Evolutionary conservation across 139 green algal genomes (phyloP), one percentile per base, ranked within the genome.

Genomic region (Micractinium conductrix): DNA sequence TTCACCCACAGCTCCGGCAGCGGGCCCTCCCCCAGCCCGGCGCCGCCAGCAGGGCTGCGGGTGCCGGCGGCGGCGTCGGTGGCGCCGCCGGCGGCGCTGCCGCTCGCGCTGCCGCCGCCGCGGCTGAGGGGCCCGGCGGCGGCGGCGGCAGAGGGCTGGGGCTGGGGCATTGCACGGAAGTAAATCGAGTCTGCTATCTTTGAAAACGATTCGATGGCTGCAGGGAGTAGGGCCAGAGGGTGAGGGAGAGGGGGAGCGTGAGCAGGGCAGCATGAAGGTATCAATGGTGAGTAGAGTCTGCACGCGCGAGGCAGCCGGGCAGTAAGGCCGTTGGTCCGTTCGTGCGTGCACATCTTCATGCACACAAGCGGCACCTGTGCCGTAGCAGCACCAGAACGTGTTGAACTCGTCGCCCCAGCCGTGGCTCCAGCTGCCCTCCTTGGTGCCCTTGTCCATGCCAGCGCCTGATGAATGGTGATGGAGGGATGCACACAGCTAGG

Each of bases 321-420:
- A 58, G 48, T 58, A 16, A 16, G 53, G 19, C 2, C 26, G 53
- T 21, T 62, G 53, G 53, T 30, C 19, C 6, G 19, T 62, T 19
- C 53, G 2, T 28, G 24, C 53, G 19, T 21, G 26, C 53, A 62
- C 53, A 22, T 21, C 24, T 14, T 4, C 53, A 62, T 62, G 63
- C 10, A 43, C 22, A 35, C 63, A 16, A 71, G 14, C 63, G 5
- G 2, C 19, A 74, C 70, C 84, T 45, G 88, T 93, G 74, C 91
- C 91, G 83, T 95, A 94, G 91, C 92, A 95, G 88, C 92, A 95
- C 92, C 92, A 95, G 88, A 95, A 94, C 48, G 80, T 87, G 80
- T 90, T 60, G 62, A 88, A 83, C 24, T 87, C 87, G 67, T 87
- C 81, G 40, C 92, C 91, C 90, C 87, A 93, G 44, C 79, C 84